A percentile compares a stretch with the other conserved stretches of the same genome.
These are phyloP conservation scores for Hypoxylon sp. DNA, from an alignment of 2,329 filamentous ascomycete genomes.

Conservation along the genomic window DNA sequence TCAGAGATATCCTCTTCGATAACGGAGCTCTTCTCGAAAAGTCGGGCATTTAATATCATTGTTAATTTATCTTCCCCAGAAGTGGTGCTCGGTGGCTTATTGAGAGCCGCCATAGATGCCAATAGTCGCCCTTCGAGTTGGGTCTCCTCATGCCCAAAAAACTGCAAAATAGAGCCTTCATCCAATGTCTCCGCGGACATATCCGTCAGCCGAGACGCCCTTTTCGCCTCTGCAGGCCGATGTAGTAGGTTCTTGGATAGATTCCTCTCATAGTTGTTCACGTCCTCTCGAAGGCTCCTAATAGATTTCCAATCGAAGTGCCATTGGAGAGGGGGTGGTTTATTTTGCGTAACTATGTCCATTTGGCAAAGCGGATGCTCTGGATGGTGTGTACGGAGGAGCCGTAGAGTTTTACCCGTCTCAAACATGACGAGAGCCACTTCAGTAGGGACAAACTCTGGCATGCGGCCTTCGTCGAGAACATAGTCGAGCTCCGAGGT, in stretches of 20 bases:
- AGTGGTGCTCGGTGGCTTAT: conserved; percentile 54
- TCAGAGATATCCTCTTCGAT: conserved; percentile 46
- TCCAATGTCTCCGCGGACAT: conserved; percentile 20
- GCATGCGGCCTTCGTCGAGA: conserved; percentile 76
- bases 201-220: background rate
- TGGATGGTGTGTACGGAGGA: conserved; percentile 79
- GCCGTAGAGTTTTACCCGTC: conserved; percentile 80
- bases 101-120: conserved; percentile 65
- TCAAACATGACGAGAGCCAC: conserved; percentile 82
- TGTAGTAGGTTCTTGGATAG: conserved; percentile 51
- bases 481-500: conserved; percentile 72
- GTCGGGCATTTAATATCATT: conserved; percentile 58
- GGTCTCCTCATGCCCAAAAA: conserved; percentile 65
- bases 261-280: conserved; percentile 66
- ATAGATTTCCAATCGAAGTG: conserved; percentile 81
- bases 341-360: conserved; percentile 62
- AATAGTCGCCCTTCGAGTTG: conserved; percentile 65
- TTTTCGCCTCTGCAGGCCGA: conserved; percentile 5
- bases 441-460: conserved; percentile 78
- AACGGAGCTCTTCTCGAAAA: conserved; percentile 54
- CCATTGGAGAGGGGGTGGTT: conserved; percentile 75
- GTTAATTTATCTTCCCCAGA: conserved; percentile 57
- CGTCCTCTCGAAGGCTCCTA: conserved; percentile 72
- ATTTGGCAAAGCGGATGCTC: conserved; percentile 75
- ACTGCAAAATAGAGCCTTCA: conserved; percentile 55